These are phyloP conservation scores for Torulaspora quercuum DNA, from an alignment of 805 yeast species.

Conservation along the genomic window DNA sequence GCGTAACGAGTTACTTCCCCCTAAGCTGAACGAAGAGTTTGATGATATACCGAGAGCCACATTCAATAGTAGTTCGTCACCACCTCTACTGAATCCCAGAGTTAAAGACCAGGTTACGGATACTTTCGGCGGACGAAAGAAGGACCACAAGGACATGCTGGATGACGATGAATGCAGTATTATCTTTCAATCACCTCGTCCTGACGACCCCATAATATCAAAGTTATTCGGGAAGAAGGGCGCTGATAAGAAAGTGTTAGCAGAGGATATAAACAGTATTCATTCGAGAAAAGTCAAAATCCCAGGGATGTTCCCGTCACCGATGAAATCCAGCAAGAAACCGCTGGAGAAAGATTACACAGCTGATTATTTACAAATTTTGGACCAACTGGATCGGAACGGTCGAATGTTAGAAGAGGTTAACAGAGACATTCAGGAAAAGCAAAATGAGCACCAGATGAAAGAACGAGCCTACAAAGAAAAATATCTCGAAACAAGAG, in stretches of 20 bases:
- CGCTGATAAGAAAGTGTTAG: not conserved
- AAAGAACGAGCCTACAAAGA: slow-evolving; percentile 17
- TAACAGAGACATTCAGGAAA: slow-evolving; percentile 15
- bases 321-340: slow-evolving; percentile 12
- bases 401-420: slow-evolving; percentile 24
- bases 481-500: slow-evolving; percentile 29
- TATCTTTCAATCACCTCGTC: slow-evolving; percentile 19
- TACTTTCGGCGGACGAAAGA: slow-evolving; percentile 25
- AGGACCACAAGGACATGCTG: slow-evolving; percentile 4
- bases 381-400: slow-evolving; percentile 30
- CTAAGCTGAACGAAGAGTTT: slow-evolving; percentile 11
- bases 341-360: slow-evolving; percentile 15
- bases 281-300: slow-evolving; percentile 7
- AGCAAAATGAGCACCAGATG: slow-evolving; percentile 9
- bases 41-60: slow-evolving; percentile 6
- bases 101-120: slow-evolving; percentile 22
- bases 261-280: not conserved
- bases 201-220: slow-evolving; percentile 27
- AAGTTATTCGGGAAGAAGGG: slow-evolving; percentile 20
- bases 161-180: slow-evolving; percentile 14
- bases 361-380: slow-evolving; percentile 21
- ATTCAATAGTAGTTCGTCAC: not conserved
- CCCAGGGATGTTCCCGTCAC: slow-evolving; percentile 37
- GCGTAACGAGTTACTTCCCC: slow-evolving; percentile 28
- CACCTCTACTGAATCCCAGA: slow-evolving; percentile 18